Conservation (phyloP, 768 basidiomycete genomes). For the Asterophora lycoperdoides region DNA sequence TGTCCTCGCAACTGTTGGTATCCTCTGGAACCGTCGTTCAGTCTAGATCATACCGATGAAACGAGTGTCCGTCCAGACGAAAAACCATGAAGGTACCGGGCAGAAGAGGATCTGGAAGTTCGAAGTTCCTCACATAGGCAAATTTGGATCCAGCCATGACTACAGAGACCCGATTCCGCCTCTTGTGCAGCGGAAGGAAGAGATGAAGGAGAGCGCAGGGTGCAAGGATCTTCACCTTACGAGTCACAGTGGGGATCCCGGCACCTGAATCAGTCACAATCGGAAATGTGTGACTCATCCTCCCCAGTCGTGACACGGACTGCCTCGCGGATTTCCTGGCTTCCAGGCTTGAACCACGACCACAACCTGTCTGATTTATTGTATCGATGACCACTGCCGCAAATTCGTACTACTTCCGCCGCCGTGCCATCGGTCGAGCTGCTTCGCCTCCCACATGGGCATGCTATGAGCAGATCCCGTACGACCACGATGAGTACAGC, state of each 20-base stretch:
- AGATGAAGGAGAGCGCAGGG: too few species aligned
- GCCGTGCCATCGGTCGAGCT: conserved; percentile 73
- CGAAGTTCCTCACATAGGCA: conserved; percentile 86
- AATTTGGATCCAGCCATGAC: conserved; percentile 91
- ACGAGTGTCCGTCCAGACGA: conserved; percentile 89
- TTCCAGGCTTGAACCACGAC: conserved; percentile 9
- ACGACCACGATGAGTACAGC: conserved; percentile 58
- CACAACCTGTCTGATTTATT: background rate
- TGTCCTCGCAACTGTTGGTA: conserved; percentile 24
- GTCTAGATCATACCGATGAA: conserved; percentile 64
- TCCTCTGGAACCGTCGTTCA: background rate
- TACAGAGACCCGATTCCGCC: too few species aligned
- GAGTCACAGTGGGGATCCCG: too few species aligned
- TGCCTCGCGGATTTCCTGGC: conserved; percentile 15
- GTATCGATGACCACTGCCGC: conserved; percentile 35
- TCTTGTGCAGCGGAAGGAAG: background rate
- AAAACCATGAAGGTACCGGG: conserved; percentile 82
- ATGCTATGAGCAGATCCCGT: conserved; percentile 86
- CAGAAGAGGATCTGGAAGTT: conserved; percentile 81
- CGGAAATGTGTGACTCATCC: conserved; percentile 12
- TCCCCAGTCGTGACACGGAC: conserved; percentile 1
- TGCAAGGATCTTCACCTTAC: background rate
- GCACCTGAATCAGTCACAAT: conserved; percentile 7
- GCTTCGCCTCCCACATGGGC: conserved; percentile 86
- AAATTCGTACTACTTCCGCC: conserved; percentile 53